Evolutionary conservation across 2,329 filamentous ascomycete genomes (phyloP), one percentile per base, ranked within the genome.

Genomic region (Beauveria sp.): DNA sequence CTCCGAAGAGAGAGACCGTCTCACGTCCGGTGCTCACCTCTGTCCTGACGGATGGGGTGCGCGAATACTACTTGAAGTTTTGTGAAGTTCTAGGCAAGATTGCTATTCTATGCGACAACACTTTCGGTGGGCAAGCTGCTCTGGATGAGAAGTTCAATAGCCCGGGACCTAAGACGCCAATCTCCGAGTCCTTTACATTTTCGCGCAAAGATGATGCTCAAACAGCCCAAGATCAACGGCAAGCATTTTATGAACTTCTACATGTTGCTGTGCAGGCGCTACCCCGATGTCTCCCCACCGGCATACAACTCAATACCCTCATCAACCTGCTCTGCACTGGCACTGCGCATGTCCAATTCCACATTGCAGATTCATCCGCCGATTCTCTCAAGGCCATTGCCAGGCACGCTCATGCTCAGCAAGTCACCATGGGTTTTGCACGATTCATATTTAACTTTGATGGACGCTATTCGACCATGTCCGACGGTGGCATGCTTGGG

Each of bases 371-470:
- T 48, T 97, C 94, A 0, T 97, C 96, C 1, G 90, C 92, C 3
- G 89, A 92, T 66, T 97, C 94, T 1, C 76, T 99, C 18, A 97
- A 97, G 72, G 93, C 93, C 0, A 99, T 99, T 68, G 94, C 96
- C 12, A 84, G 90, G 37, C 94, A 99, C 69, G 90, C 89, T 8
- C 90, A 96, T 74, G 92, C 94, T 0, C 92, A 99, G 67, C 90
- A 94, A 72, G 94, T 99, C 3, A 96, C 92, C 0, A 96, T 96
- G 74, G 93, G 94, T 0, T 99, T 99, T 74, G 91, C 94, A 43
- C 84, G 92, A 28, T 99, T 97, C 74, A 99, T 99, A 58, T 99
- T 99, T 77, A 96, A 94, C 67, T 99, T 97, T 71, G 96, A 99
- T 72, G 92, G 96, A 66, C 87, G 92, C 26, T 99, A 99, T 72